Percentiles rank a stretch among this genome's conserved stretches.
phyloP scores from a whole-genome alignment of 1,284 basidiomycete species.

The Heliocybe sulcata region DNA sequence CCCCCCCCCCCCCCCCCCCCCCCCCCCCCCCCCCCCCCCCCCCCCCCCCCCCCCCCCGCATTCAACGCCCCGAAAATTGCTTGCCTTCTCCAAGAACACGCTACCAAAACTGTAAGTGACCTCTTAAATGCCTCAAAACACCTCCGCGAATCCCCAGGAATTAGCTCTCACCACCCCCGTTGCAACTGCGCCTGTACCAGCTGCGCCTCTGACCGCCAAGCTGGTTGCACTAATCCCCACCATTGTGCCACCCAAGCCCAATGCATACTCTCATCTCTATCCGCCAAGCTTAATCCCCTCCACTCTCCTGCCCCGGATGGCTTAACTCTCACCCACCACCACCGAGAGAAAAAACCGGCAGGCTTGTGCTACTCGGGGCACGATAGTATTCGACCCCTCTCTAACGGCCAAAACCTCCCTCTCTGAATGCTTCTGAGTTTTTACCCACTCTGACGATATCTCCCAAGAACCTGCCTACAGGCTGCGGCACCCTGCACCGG shows the following conservation, averaged over 20 bases:
- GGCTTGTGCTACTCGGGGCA: not conserved
- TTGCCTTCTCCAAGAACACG: not conserved
- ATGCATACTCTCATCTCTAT: not conserved
- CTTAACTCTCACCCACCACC: slow-evolving; percentile 1
- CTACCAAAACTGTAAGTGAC: not conserved
- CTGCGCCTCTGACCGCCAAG: not conserved
- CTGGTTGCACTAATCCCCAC: not conserved
- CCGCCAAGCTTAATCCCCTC: not conserved
- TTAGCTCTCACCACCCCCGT: not conserved
- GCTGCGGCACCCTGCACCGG: not conserved
- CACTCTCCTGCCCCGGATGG: not conserved
- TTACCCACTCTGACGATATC: not conserved
- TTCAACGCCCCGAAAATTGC: not conserved
- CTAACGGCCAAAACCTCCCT: not conserved
- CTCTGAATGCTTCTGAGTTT: slow-evolving; percentile 3
- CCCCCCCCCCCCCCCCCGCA: too few species aligned
- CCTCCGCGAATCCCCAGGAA: not conserved
- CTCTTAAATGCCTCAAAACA: not conserved
- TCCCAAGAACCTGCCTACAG: not conserved
- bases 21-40: too few species aligned
- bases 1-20: too few species aligned
- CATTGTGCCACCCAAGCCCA: not conserved
- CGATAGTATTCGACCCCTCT: slow-evolving; percentile 5
- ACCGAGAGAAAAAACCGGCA: not conserved
- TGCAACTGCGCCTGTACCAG: not conserved